Evolutionary conservation across 192 early-diverging fungal genomes (phyloP).

Genomic region (Gonapodya sp.): DNA sequence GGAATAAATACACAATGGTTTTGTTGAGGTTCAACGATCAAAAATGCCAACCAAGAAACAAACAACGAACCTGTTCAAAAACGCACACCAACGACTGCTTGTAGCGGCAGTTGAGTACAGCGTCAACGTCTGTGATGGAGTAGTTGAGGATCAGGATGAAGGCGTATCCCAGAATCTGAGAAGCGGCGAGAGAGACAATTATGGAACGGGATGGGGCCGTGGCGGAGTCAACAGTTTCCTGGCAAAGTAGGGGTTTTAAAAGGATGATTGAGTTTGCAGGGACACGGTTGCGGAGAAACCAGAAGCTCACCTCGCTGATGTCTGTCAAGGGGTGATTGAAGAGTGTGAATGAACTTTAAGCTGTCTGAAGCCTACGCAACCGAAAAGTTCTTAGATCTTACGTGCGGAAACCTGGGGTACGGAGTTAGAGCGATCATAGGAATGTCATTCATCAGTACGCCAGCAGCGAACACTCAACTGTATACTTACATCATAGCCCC

Average conservation of each 20-base stretch:
- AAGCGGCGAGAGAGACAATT: neutral
- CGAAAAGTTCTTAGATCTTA: no score
- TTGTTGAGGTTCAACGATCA: neutral
- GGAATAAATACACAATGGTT: neutral
- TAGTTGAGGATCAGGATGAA: constrained; percentile 8
- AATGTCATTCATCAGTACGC: neutral
- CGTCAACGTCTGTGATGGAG: neutral
- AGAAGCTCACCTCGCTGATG: neutral
- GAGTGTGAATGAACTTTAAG: no score
- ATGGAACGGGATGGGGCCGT: neutral
- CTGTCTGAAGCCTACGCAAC: no score
- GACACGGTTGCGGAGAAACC: neutral
- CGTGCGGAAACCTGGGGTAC: neutral
- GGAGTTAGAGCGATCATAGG: neutral
- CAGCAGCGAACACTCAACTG: neutral
- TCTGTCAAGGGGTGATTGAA: neutral
- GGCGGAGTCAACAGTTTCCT: neutral
- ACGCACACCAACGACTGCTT: neutral
- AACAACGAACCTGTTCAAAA: neutral
- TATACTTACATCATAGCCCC: neutral
- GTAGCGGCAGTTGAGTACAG: neutral
- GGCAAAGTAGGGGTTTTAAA: neutral
- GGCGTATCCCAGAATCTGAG: constrained; percentile 6
- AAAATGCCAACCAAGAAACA: neutral
- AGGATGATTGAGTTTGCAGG: neutral